Evolutionary conservation across 2,329 filamentous ascomycete species (phyloP), one percentile per base, ranked within the genome.

Genomic region (Aureobasidium lini): DNA sequence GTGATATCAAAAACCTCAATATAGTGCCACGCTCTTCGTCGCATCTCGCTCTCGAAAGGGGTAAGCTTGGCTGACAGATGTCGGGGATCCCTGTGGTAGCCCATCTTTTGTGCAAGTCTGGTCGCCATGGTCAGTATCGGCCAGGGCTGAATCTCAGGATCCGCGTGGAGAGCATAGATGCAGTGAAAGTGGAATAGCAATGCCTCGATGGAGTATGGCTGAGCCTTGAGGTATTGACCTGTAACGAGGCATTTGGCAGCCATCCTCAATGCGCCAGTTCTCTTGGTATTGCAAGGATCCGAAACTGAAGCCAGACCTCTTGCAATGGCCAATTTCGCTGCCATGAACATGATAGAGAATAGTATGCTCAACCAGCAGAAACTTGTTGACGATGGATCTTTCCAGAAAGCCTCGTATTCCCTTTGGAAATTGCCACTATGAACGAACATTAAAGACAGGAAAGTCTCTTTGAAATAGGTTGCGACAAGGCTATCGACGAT

Each of bases 1-100:
- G 32, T 40, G 28, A 60, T 32, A 36, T 63, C 61, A n/a, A 61
- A 52, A 3, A 40, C 36, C 28, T 52, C 23, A 2, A 61, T 48
- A 3, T 36, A 59, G 15, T 44, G n/a, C 52, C 52, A 63, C 6
- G 58, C 37, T 32, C 61, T 37, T 13, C 61, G 43, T 18, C 61
- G 44, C 61, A 63, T 63, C 36, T 63, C 61, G 16, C 60, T 52
- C 11, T 61, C 54, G 39, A 63, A 63, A 4, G 60, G 56, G 4
- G 60, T 40, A 2, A 63, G 53, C 11, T n/a, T 60, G 6, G 31
- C 13, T 8, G 52, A 40, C 13, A 61, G 18, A 29, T 61, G 54
- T 29, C 7, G 23, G 4, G 61, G 59, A 28, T 63, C 61, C 16
- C 60, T 47, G 23, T 63, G 61, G 32, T 63, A 63, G 3, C 61